Evolutionary conservation across 1,284 basidiomycete species (phyloP), one percentile per base, ranked within the genome.

Genomic region (Cronartium ribicola): DNA sequence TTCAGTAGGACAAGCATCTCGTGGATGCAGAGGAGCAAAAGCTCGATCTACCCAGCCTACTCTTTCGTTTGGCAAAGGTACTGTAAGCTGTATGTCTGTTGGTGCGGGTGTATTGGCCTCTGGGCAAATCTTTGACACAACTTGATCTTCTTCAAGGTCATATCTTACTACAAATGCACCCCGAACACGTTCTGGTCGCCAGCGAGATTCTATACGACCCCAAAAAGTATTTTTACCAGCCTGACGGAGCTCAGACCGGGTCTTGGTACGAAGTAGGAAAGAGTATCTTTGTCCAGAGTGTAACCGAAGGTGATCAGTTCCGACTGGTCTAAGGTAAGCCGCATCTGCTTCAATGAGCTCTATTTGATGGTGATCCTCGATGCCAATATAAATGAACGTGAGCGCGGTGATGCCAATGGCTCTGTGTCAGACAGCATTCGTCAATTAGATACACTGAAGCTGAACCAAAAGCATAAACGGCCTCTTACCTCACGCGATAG

Each of bases 261-360:
- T 66, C 36, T 74, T 74, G 17, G 71, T 74, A 36, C 65, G 59
- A 1, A 74, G 37, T 37, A 74, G 55, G 51, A 74, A 66, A 11
- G 71, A 74, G 65, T 74, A 74, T 8, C 71, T 48, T 39, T 74
- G 71, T 48, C 71, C 71, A 4, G 71, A 74, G 13, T 51, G 62
- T 10, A 74, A 3, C 55, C 48, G 39, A 10, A 74, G 59, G 17
- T 51, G 65, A 22, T 63, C 20, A 8, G 71, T 41, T 14, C 29
- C 46, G 4, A 41, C 22, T 29, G 40, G 48, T 29, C 62, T 66
- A 3, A 74, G 39, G 44, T 61, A 67, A 60, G 40, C 65, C 22
- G 62, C 71, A 74, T 74, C 71, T 17, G 57, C 71, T 43, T 74
- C 71, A 17, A 74, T 74, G 17, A 74, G 22, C 29, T 37, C 37